phyloP scores from a whole-genome alignment of 371 early-diverging fungal genomes.

The Haplosporangium sp. region DNA sequence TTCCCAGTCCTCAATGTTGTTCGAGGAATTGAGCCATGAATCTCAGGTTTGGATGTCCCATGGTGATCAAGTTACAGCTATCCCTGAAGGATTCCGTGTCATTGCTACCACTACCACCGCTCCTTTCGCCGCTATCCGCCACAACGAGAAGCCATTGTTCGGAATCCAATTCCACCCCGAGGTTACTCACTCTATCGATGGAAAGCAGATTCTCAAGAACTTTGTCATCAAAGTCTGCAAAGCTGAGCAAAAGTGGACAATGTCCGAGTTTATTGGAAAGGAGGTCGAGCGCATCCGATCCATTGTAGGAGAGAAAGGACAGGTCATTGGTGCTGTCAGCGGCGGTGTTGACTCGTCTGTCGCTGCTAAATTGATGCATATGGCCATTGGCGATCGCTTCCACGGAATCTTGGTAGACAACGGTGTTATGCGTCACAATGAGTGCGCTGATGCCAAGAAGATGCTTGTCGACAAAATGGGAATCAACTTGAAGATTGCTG shows the following conservation, averaged over 20 bases:
- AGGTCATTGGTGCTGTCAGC: slow-evolving; percentile 96
- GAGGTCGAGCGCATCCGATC: slow-evolving; percentile 93
- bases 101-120: slow-evolving; percentile 91
- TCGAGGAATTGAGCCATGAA: slow-evolving; percentile 76
- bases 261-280: slow-evolving; percentile 94
- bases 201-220: slow-evolving; percentile 87
- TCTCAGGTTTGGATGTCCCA: slow-evolving; percentile 97
- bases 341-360: slow-evolving; percentile 98
- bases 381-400: slow-evolving; percentile 98
- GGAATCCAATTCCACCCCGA: slow-evolving; percentile 99
- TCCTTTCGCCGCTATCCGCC: slow-evolving; percentile 90
- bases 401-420: slow-evolving; percentile 98
- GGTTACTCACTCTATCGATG: slow-evolving; percentile 95
- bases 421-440: slow-evolving; percentile 98
- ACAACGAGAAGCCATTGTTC: slow-evolving; percentile 81
- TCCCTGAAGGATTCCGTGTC: slow-evolving; percentile 86
- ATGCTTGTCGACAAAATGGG: slow-evolving; percentile 89
- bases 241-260: slow-evolving; percentile 91
- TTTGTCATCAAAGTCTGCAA: slow-evolving; percentile 92
- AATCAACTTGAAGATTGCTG: slow-evolving; percentile 94
- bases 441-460: slow-evolving; percentile 87
- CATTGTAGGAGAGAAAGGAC: slow-evolving; percentile 91
- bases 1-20: slow-evolving; percentile 64
- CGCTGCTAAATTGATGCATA: slow-evolving; percentile 95
- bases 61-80: slow-evolving; percentile 91